Evolutionary conservation across 2,329 filamentous ascomycete genomes (phyloP).

Genomic region (Colletotrichum simmondsii): DNA sequence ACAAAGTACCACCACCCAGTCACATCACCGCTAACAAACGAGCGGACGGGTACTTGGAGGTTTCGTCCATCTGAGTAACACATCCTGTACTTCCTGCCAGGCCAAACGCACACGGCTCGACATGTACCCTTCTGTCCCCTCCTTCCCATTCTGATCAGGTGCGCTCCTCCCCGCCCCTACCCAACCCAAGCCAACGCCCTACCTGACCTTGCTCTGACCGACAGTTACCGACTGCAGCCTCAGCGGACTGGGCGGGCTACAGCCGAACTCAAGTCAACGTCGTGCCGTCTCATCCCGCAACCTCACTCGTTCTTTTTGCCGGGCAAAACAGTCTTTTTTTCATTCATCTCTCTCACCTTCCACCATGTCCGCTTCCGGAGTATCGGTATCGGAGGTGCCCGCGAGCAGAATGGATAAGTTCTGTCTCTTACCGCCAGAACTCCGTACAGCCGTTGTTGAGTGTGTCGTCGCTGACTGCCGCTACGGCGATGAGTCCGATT

Average conservation of each 20-base stretch:
- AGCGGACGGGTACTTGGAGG: slow-evolving; percentile 16
- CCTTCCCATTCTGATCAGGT: slow-evolving; percentile 19
- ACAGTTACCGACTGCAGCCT: slow-evolving; percentile 32
- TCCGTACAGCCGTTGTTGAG: slow-evolving; percentile 30
- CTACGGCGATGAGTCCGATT: slow-evolving; percentile 30
- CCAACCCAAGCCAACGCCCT: slow-evolving; percentile 11
- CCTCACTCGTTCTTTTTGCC: slow-evolving; percentile 15
- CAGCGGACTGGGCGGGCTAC: slow-evolving; percentile 25
- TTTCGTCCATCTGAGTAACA: slow-evolving; percentile 5
- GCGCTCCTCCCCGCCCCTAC: slow-evolving; percentile 21
- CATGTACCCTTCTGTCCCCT: slow-evolving; percentile 18
- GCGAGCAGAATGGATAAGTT: slow-evolving; percentile 25
- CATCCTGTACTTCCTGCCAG: slow-evolving; percentile 1
- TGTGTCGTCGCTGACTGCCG: slow-evolving; percentile 36
- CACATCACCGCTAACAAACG: background rate
- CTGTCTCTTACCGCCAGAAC: slow-evolving; percentile 28
- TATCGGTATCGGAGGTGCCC: slow-evolving; percentile 8
- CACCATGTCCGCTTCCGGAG: slow-evolving; percentile 13
- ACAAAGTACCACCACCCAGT: no score
- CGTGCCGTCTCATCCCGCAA: slow-evolving; percentile 33
- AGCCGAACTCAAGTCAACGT: slow-evolving; percentile 32
- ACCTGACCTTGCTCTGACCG: slow-evolving; percentile 28
- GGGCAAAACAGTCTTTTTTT: background rate
- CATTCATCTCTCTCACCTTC: background rate
- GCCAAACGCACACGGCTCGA: background rate